Evolutionary conservation across 1,139 yeast genomes (phyloP), one percentile per base, ranked within the genome.

Genomic region (Lodderomyces parapsilosis): DNA sequence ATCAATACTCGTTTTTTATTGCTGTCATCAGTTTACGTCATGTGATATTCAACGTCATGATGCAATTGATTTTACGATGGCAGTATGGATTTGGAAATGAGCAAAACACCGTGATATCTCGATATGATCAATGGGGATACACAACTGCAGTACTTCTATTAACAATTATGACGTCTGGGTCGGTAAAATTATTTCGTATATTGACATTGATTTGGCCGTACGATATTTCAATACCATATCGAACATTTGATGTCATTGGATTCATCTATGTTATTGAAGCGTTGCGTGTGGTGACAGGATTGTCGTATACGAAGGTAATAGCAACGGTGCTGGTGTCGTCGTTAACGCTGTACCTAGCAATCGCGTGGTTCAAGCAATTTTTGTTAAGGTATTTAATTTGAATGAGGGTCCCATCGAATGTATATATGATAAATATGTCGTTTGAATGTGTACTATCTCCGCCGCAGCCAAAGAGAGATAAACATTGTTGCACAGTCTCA

Each of bases 181-280:
- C 89, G 0, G 82, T 93, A 33, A 87, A 85, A 56, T 71, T 93
- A 19, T 84, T 91, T 49, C 99, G 99, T 0, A 86, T 94, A n/a
- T 69, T 93, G 28, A 91, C 91, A 91, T 71, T 93, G 31, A 91
- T 94, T 30, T 93, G 99, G 99, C 93, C 96, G 1, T 93, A 93
- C 57, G 97, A 93, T 56, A 77, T 87, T 6, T 74, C 86, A 0
- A 71, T 84, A 6, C 85, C 88, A 0, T 76, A 83, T 11, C 69
- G 71, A 14, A 68, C 83, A 13, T 83, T 86, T 23, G 79, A 78
- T 45, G 66, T 80, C 55, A 77, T 85, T 4, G 85, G 88, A 1
- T 74, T 77, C 38, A 60, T 85, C 42, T 84, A 80, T 51, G 72
- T 82, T 10, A 65, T 85, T 2, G 96, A 88, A 55, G 84, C 91